These are phyloP conservation scores for Diutina scorzettiae DNA, from an alignment of 1,139 yeast species.

Conservation along the genomic window DNA sequence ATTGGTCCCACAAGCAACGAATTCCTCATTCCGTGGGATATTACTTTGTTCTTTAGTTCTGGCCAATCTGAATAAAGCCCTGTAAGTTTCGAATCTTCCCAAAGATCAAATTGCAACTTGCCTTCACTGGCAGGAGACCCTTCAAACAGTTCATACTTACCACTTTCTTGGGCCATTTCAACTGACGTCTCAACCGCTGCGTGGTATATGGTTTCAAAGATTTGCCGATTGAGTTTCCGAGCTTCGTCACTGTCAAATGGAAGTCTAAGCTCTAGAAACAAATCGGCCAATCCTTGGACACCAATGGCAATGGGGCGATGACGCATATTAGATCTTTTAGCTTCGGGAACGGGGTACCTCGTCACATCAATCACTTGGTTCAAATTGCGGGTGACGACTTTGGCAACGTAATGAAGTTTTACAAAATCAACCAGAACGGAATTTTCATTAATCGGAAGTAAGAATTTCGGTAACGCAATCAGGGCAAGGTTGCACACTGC, in stretches of 20 bases:
- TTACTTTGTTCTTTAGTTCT: slow-evolving; percentile 30
- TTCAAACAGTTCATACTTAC: slow-evolving; percentile 34
- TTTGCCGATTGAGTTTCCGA: slow-evolving; percentile 41
- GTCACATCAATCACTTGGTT: slow-evolving; percentile 47
- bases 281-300: slow-evolving; percentile 53
- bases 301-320: slow-evolving; percentile 52
- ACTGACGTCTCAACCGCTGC: slow-evolving; percentile 46
- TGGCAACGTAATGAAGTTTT: slow-evolving; percentile 40
- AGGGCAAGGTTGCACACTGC: slow-evolving; percentile 91
- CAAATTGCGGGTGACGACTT: slow-evolving; percentile 43
- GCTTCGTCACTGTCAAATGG: slow-evolving; percentile 51
- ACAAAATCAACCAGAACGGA: slow-evolving; percentile 37
- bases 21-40: slow-evolving; percentile 40
- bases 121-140: slow-evolving; percentile 55
- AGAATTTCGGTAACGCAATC: slow-evolving; percentile 67
- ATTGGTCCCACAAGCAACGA: slow-evolving; percentile 52
- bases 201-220: slow-evolving; percentile 50
- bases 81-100: slow-evolving; percentile 38
- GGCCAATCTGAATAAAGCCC: slow-evolving; percentile 38
- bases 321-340: slow-evolving; percentile 39
- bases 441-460: slow-evolving; percentile 23
- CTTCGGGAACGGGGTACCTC: slow-evolving; percentile 44
- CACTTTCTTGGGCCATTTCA: slow-evolving; percentile 39
- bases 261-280: slow-evolving; percentile 42
- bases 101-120: slow-evolving; percentile 41